Evolutionary conservation across 2,329 filamentous ascomycete genomes (phyloP).

Genomic region (Penicillium decumbens): DNA sequence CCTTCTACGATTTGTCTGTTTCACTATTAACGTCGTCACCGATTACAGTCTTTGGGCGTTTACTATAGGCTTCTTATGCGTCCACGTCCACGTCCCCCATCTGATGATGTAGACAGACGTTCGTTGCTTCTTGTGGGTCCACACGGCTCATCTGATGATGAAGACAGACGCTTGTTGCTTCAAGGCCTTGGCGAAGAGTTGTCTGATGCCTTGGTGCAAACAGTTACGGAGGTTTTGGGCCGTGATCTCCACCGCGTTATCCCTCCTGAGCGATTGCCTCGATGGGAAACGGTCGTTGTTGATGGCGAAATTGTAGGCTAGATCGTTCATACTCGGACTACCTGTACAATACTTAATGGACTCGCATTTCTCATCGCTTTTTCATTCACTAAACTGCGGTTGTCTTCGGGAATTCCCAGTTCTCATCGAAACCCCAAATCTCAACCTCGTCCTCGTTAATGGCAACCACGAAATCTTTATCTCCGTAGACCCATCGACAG

Average conservation of each 20-base stretch:
- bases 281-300: background rate
- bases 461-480: background rate
- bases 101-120: too few species aligned
- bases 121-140: too few species aligned
- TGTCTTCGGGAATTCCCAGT: background rate
- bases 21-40: background rate
- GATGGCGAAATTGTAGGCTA: background rate
- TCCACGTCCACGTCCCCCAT: background rate
- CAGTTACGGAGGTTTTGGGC: background rate
- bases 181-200: background rate
- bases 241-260: background rate
- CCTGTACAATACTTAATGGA: background rate
- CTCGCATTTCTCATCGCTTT: background rate
- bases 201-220: background rate
- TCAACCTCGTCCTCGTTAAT: background rate
- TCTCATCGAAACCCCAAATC: slow-evolving; percentile 1
- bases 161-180: background rate
- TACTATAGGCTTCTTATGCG: background rate
- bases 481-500: slow-evolving; percentile 1
- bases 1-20: background rate
- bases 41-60: background rate
- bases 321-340: background rate
- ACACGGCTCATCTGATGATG: background rate
- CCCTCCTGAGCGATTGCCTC: background rate
- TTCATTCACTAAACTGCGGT: background rate